Base-by-base conservation (phyloP, 306 rosid species). In the Rosa lucieae region DNA sequence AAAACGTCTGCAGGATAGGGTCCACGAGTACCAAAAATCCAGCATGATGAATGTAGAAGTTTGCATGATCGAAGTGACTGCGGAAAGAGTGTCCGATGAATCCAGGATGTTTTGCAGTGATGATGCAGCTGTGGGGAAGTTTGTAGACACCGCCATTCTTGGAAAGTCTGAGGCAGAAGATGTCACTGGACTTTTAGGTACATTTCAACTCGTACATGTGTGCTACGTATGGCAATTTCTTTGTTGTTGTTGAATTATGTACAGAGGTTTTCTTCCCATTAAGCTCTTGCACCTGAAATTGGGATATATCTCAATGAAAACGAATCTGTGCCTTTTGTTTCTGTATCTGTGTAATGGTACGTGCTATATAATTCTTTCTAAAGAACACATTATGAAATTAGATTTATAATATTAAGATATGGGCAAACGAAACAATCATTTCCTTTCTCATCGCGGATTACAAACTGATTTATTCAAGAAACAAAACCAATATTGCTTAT, bases 161-260 rank as follows among this genome's bases (percentile, higher is more conserved):
- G 93, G 95, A 40, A 89, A 85, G 78, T 92, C 97, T 53, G 96
- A 83, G 90, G 98, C 93, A 92, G 77, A 90, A 87, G 55, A 85
- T 90, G 97, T 92, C 98, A 53, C 70, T 91, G 85, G 78, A 87
- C 74, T 88, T 92, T 78, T 88, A 89, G 85, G 29, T 1, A 62
- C 71, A 76, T 8, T 10, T 42, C 11, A 21, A 32, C 37, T n/a
- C 62, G 39, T 18, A 0, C 35, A 35, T 52, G 35, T 43, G 46
- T 9, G 23, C 15, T 48, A 62, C 43, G 37, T 26, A 26, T 26
- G 44, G 37, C 40, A 23, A 51, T 44, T 43, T 69, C 5, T 61
- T 63, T 68, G 59, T 39, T 78, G 78, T 80, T 61, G 43, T 13
- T 15, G 10, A 17, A 70, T 15, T 6, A 17, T 15, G 11, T 12